phyloP scores from a whole-genome alignment of 2,329 filamentous ascomycete species.

The Sporothrix brasiliensis region DNA sequence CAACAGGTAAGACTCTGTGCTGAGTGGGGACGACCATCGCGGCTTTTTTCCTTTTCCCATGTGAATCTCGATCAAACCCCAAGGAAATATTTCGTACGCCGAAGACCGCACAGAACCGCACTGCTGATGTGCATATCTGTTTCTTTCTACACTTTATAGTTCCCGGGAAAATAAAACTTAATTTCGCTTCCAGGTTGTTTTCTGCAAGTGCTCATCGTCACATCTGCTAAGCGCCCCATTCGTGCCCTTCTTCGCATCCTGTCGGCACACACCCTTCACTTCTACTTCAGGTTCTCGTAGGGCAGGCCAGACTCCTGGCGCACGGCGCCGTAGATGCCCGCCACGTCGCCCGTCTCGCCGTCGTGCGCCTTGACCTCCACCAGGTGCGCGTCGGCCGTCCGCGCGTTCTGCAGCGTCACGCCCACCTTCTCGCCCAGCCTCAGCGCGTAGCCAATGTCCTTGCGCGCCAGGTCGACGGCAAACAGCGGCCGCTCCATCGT shows the following conservation, averaged over 20 bases:
- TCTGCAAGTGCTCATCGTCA: too few relatives aligned
- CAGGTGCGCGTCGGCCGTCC: constrained; percentile 70
- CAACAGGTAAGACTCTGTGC: not conserved
- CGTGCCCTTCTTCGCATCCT: too few relatives aligned
- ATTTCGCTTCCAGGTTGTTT: not conserved
- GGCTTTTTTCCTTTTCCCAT: not conserved
- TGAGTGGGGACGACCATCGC: not conserved
- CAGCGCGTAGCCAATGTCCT: constrained; percentile 77
- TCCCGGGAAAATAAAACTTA: not conserved
- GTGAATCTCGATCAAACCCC: not conserved
- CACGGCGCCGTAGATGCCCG: constrained; percentile 79
- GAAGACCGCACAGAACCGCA: not conserved
- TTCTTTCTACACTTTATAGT: not conserved
- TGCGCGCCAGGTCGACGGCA: constrained; percentile 77
- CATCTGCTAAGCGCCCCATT: too few relatives aligned
- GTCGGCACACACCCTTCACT: not conserved
- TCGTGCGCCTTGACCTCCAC: constrained; percentile 66
- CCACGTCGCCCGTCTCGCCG: constrained; percentile 75
- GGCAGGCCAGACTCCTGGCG: constrained; percentile 73
- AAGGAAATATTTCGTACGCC: not conserved
- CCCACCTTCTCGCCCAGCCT: constrained; percentile 66
- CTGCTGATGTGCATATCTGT: not conserved
- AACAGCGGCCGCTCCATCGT: constrained; percentile 78
- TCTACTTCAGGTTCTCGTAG: constrained; percentile 64
- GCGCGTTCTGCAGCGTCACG: constrained; percentile 63